phyloP scores from a whole-genome alignment of 1,284 basidiomycete genomes.

The Ceratobasidium sp. region DNA sequence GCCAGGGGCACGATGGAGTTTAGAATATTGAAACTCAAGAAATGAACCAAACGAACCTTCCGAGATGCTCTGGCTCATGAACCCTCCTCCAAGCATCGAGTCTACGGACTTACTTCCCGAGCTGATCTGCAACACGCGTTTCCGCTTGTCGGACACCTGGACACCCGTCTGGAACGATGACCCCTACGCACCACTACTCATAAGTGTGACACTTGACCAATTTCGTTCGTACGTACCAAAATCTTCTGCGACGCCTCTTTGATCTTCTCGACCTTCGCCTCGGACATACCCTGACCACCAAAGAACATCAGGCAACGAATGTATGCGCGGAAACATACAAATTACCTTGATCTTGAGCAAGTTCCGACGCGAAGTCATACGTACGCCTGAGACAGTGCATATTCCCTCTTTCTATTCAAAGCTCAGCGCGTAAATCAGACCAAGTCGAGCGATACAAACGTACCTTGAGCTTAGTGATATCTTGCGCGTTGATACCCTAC shows the following conservation, averaged over 20 bases:
- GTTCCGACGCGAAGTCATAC: conserved; percentile 86
- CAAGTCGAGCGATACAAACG: conserved; percentile 42
- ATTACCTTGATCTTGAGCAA: conserved; percentile 89
- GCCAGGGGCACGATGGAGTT: background rate
- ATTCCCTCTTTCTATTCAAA: conserved; percentile 59
- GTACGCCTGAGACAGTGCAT: conserved; percentile 77
- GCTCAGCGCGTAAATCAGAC: conserved; percentile 49
- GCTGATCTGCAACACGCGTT: conserved; percentile 79
- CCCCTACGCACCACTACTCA: conserved; percentile 63
- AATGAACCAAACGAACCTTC: conserved; percentile 67
- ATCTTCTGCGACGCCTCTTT: conserved; percentile 92
- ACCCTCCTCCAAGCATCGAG: conserved; percentile 81
- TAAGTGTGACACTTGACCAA: background rate
- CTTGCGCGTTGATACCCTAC: conserved; percentile 93
- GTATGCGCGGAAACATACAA: conserved; percentile 45
- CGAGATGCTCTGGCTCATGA: conserved; percentile 74
- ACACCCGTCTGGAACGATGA: conserved; percentile 88
- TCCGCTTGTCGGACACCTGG: conserved; percentile 87
- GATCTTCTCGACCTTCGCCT: conserved; percentile 95
- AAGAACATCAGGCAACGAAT: conserved; percentile 35
- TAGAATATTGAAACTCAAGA: background rate
- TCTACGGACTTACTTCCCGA: conserved; percentile 94
- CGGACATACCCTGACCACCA: conserved; percentile 77
- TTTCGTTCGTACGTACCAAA: conserved; percentile 60
- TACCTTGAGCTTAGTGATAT: conserved; percentile 92